Evolutionary conservation across 1,139 yeast species (phyloP).

Genomic region (Hemisphaericaspora xylofermentans): DNA sequence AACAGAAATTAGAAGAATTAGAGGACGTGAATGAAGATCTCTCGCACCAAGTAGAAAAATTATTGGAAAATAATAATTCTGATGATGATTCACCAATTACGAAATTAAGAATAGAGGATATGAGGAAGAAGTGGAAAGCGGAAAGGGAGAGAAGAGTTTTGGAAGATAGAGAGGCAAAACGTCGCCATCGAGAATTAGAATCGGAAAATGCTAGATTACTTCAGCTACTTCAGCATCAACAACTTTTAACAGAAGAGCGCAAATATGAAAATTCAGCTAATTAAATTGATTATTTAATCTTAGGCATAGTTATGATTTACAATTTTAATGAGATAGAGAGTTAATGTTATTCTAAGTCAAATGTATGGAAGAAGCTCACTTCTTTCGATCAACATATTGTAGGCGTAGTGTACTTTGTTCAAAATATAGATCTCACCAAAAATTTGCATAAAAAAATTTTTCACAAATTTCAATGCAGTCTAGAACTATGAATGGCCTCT

Average conservation of each 20-base stretch:
- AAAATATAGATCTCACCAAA: background rate
- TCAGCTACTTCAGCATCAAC: slow-evolving; percentile 13
- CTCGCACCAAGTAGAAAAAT: slow-evolving; percentile 20
- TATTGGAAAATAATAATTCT: slow-evolving; percentile 8
- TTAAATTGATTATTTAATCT: background rate
- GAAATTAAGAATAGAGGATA: slow-evolving; percentile 56
- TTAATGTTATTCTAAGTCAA: too few species aligned
- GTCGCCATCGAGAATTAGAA: slow-evolving; percentile 54
- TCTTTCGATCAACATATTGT: background rate
- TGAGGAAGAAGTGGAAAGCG: slow-evolving; percentile 63
- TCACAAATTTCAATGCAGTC: background rate
- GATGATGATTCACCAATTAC: slow-evolving; percentile 30
- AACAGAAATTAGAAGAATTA: background rate
- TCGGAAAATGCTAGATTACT: slow-evolving; percentile 48
- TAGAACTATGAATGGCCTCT: too few species aligned
- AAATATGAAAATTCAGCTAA: background rate
- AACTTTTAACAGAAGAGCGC: background rate
- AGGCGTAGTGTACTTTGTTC: background rate
- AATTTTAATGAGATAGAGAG: too few species aligned
- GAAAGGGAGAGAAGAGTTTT: slow-evolving; percentile 69
- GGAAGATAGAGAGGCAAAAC: slow-evolving; percentile 55
- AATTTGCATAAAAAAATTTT: slow-evolving; percentile 2
- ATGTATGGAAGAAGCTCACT: too few species aligned
- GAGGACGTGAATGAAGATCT: slow-evolving; percentile 25
- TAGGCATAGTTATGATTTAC: background rate